Conservation (phyloP, 1,139 yeast genomes). For the Yamadazyma trypodendri region DNA sequence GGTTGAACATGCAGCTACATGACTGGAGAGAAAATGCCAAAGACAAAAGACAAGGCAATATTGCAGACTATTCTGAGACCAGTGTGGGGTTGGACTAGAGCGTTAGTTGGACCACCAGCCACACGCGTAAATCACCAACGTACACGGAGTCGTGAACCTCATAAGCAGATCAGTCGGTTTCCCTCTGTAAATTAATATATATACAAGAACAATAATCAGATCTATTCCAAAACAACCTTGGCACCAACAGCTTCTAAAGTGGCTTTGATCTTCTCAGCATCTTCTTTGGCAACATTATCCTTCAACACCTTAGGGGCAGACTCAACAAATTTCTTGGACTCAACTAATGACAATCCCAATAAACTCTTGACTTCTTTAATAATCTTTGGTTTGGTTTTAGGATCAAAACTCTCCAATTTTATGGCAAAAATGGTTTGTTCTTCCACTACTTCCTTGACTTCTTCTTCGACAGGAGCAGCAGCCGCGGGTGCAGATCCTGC, state of each 20-base stretch:
- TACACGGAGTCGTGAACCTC: too few relatives aligned
- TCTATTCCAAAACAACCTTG: constrained; percentile 80
- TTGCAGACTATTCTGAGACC: constrained; percentile 4
- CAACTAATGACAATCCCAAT: constrained; percentile 90
- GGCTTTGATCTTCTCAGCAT: constrained; percentile 88
- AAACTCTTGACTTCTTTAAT: constrained; percentile 94
- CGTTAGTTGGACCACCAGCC: too few relatives aligned
- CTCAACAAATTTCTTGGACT: constrained; percentile 96
- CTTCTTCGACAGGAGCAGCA: constrained; percentile 73
- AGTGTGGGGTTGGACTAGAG: constrained; percentile 9
- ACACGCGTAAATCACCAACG: too few relatives aligned
- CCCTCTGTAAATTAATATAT: constrained; percentile 10
- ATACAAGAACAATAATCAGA: constrained; percentile 13
- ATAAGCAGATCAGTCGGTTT: too few relatives aligned
- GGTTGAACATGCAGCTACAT: constrained; percentile 8
- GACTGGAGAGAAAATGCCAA: constrained; percentile 1
- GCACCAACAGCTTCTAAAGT: constrained; percentile 95
- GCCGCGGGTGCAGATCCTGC: constrained; percentile 68
- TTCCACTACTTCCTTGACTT: constrained; percentile 75
- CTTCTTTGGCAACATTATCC: constrained; percentile 85
- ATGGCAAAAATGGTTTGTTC: constrained; percentile 92
- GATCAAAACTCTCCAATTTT: constrained; percentile 90
- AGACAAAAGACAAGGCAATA: constrained; percentile 3
- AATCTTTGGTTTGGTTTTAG: constrained; percentile 94
- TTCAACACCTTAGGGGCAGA: constrained; percentile 92